Evolutionary conservation across 1,284 basidiomycete genomes (phyloP).

Genomic region (Ganoderma boninense): DNA sequence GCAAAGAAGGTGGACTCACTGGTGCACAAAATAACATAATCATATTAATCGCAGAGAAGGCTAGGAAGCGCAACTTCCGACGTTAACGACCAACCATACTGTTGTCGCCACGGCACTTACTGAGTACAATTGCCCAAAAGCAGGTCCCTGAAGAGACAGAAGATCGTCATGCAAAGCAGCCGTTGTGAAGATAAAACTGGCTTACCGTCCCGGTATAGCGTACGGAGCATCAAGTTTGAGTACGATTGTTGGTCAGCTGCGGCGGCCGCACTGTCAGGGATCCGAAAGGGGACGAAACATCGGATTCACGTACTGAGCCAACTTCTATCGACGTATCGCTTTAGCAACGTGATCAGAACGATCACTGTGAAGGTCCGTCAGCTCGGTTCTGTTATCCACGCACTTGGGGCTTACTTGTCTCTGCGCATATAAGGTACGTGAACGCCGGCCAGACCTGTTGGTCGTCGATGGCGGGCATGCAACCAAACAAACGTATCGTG

Average conservation of each 20-base stretch:
- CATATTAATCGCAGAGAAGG: conserved; percentile 1
- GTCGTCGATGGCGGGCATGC: not conserved
- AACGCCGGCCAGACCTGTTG: conserved; percentile 1
- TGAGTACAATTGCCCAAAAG: conserved; percentile 6
- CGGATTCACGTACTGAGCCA: not conserved
- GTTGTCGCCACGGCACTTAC: not conserved
- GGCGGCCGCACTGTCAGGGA: not conserved
- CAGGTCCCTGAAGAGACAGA: not conserved
- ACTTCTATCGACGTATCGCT: conserved; percentile 2
- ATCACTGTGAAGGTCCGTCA: not conserved
- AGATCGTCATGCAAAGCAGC: no score
- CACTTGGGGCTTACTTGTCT: conserved; percentile 7
- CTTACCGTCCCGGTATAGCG: conserved; percentile 8
- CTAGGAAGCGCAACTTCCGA: not conserved
- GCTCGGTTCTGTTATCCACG: no score
- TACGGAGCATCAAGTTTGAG: not conserved
- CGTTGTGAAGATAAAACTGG: not conserved
- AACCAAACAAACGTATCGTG: not conserved
- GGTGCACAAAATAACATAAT: conserved; percentile 6
- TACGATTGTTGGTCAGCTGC: not conserved
- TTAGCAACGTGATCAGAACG: not conserved
- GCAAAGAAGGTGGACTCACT: not conserved
- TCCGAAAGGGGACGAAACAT: not conserved
- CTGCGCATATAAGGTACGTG: not conserved
- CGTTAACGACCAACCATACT: not conserved